Conservation (phyloP, 306 rosid genomes). For the Vachellia pachyceras region DNA sequence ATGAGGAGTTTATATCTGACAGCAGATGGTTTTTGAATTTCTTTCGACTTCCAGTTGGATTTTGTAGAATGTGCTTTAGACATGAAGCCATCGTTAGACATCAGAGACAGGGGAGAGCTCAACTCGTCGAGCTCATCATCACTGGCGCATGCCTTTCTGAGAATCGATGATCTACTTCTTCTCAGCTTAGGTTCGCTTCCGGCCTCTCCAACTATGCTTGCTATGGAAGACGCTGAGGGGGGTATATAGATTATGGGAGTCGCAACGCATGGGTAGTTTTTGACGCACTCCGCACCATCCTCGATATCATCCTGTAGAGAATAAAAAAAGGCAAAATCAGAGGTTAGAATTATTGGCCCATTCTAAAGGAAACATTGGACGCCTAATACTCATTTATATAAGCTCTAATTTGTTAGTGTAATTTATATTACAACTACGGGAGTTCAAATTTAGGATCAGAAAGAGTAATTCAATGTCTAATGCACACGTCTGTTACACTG, state of each 20-base stretch:
- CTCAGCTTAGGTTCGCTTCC: conserved; percentile 61
- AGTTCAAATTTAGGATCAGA: no score
- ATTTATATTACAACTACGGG: no score
- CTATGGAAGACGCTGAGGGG: conserved; percentile 56
- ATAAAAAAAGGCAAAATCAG: neutral
- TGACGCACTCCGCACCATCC: conserved; percentile 48
- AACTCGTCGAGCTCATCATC: conserved; percentile 86
- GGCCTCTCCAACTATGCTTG: conserved; percentile 55
- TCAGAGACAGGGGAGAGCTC: conserved; percentile 65
- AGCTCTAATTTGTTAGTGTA: no score
- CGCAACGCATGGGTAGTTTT: conserved; percentile 62
- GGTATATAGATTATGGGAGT: conserved; percentile 58
- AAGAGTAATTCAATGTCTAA: neutral
- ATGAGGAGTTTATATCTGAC: conserved; percentile 79
- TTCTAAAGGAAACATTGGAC: neutral
- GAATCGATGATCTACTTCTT: conserved; percentile 69
- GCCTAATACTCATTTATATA: neutral
- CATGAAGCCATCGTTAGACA: conserved; percentile 44
- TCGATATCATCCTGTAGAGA: conserved; percentile 52
- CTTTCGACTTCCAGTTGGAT: conserved; percentile 48
- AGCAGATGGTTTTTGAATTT: conserved; percentile 46
- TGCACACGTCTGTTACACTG: neutral
- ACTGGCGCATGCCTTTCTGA: conserved; percentile 70
- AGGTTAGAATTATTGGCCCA: neutral
- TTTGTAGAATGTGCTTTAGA: conserved; percentile 48